Base-by-base conservation (phyloP, 139 green algal species). In the Deuterostichococcus epilithicus region DNA sequence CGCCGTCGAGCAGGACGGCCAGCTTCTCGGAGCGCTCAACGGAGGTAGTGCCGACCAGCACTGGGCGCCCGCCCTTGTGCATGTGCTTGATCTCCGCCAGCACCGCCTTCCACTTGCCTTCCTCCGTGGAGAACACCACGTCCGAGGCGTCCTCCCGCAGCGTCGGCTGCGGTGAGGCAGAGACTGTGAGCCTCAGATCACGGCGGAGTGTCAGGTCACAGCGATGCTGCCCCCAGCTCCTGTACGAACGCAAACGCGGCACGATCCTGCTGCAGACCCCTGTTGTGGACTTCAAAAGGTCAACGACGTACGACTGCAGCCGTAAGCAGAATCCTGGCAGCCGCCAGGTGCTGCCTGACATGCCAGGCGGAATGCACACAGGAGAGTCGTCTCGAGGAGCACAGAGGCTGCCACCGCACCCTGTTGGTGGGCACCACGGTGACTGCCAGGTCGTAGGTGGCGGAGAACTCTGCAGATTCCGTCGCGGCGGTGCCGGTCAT, bases 401-500 rank as follows among this genome's bases (percentile, higher is more conserved):
- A 20, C 52, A 28, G 70, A 35, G 67, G 74, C 34, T 83, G 32
- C 13, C 68, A 26, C 22, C 84, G 3, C 52, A 63, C 52, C 52
- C 20, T 68, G 81, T 96, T 93, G 71, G 90, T 89, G 2, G 92
- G 92, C 67, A 96, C 89, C 68, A 95, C 91, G 15, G 89, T 82
- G 39, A 99, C 96, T 6, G 87, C 77, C 67, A 99, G 88, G 73
- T 95, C 90, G 88, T 99, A 99, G 83, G 98, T 99, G 70, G 86
- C 92, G 65, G 90, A 81, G 82, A 99, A 99, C 87, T 99, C 96
- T 23, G 86, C 84, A n/a, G 90, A 83, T 85, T 99, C 96, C 5
- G 96, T 99, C 37, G 87, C 86, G 0, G 96, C 96, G 26, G 96
- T 99, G 36, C 94, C 94, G 1, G 92, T 96, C 92, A 97, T 97